Evolutionary conservation across 257 asterid genomes (phyloP).

Genomic region (Sherardia arvensis): DNA sequence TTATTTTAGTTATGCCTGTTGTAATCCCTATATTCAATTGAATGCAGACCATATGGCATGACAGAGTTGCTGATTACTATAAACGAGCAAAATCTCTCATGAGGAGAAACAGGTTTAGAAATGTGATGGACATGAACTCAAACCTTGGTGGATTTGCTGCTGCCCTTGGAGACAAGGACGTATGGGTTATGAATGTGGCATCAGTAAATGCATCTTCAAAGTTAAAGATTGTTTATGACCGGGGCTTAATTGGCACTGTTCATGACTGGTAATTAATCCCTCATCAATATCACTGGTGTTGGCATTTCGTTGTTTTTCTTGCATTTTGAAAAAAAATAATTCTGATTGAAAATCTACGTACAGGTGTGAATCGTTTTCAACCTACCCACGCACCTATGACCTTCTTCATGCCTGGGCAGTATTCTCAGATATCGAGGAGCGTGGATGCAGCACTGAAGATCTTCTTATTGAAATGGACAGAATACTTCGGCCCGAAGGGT

Average conservation of each 20-base stretch:
- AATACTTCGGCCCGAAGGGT: constrained; percentile 77
- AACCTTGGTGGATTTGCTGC: constrained; percentile 89
- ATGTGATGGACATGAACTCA: constrained; percentile 95
- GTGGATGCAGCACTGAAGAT: constrained; percentile 77
- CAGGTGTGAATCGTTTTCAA: constrained; percentile 98
- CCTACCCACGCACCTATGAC: constrained; percentile 94
- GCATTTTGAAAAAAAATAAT: background rate
- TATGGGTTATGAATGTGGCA: constrained; percentile 97
- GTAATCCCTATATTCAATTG: constrained; percentile 5
- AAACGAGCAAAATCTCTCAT: constrained; percentile 67
- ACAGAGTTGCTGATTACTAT: constrained; percentile 74
- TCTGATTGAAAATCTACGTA: constrained; percentile 13
- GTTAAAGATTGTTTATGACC: constrained; percentile 71
- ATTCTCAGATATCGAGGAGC: constrained; percentile 53
- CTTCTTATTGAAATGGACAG: constrained; percentile 89
- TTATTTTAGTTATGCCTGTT: background rate
- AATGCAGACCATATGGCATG: constrained; percentile 65
- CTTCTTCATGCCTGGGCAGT: constrained; percentile 79
- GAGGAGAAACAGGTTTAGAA: constrained; percentile 56
- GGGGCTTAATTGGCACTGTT: constrained; percentile 88
- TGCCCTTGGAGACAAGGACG: constrained; percentile 72
- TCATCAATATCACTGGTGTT: background rate
- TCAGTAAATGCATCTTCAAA: constrained; percentile 54
- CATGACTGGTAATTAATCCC: constrained; percentile 59
- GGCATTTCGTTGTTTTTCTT: background rate